phyloP scores from a whole-genome alignment of 176 grass and related monocot species.

The Carex pumila region DNA sequence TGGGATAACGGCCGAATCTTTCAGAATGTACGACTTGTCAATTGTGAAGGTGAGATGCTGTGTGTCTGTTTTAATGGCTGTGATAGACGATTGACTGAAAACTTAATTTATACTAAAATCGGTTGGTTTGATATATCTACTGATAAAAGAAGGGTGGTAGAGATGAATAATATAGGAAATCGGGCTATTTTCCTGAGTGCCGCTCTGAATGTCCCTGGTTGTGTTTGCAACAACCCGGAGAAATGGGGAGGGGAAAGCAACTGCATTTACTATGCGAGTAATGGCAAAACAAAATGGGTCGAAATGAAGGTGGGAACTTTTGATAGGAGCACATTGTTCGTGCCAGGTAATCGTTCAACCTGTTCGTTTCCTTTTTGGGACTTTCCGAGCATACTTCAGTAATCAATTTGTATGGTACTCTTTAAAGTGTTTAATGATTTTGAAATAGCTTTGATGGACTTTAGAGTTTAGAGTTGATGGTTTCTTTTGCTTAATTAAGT shows the following conservation, averaged over 20 bases:
- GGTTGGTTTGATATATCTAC: conserved; percentile 11
- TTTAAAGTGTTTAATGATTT: neutral
- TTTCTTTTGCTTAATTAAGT: neutral
- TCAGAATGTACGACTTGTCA: conserved; percentile 14
- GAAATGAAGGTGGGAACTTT: neutral
- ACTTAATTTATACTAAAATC: neutral
- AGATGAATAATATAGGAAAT: conserved; percentile 33
- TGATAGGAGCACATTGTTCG: neutral
- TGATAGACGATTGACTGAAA: too few species aligned
- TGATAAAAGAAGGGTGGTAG: conserved; percentile 27
- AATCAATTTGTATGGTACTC: neutral
- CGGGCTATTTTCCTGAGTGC: conserved; percentile 32
- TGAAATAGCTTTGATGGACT: neutral
- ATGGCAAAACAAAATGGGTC: neutral
- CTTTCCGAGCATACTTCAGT: neutral
- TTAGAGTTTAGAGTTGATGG: neutral
- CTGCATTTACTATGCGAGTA: conserved; percentile 24
- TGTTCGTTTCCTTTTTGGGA: conserved; percentile 1
- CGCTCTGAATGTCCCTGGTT: conserved; percentile 16
- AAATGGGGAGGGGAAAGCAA: conserved; percentile 64
- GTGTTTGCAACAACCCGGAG: conserved; percentile 32
- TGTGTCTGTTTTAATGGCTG: neutral
- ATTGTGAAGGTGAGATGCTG: conserved; percentile 42
- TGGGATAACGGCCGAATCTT: neutral
- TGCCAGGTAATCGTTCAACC: neutral